Conservation (phyloP, 2,329 filamentous ascomycete genomes). For the Cadophora sp. region DNA sequence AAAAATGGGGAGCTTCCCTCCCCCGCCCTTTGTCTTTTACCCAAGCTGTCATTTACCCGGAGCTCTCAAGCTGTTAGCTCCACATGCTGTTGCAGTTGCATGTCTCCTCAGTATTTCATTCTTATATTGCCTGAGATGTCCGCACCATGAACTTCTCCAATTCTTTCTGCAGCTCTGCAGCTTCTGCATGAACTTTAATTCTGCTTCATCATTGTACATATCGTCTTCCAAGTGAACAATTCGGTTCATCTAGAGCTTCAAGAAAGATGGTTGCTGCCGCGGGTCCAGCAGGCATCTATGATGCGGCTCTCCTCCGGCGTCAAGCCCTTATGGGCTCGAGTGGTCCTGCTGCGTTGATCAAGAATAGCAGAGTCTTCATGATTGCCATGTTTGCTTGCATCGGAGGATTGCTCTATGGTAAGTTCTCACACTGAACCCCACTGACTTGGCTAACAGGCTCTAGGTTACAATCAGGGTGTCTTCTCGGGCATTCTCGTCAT, state of each 20-base stretch:
- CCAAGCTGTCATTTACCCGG: constrained; percentile 35
- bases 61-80: constrained; percentile 27
- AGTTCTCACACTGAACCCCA: constrained; percentile 39
- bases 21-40: constrained; percentile 20
- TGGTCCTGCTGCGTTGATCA: constrained; percentile 60
- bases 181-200: constrained; percentile 13
- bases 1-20: constrained; percentile 11
- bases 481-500: constrained; percentile 73
- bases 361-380: constrained; percentile 66
- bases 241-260: not conserved
- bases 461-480: constrained; percentile 76
- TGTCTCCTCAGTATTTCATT: not conserved
- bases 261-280: constrained; percentile 40
- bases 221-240: not conserved
- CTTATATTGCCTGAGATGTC: constrained; percentile 21
- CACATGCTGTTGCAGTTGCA: constrained; percentile 8
- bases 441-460: constrained; percentile 57
- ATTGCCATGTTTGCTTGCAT: constrained; percentile 68
- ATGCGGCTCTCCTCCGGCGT: constrained; percentile 59
- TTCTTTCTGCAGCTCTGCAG: constrained; percentile 14
- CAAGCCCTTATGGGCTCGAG: constrained; percentile 60
- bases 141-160: constrained; percentile 23
- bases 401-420: constrained; percentile 60
- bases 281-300: constrained; percentile 50
- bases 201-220: not conserved